These are phyloP conservation scores for Magnusiomyces paraingens DNA, from an alignment of 1,139 yeast genomes.

Conservation along the genomic window DNA sequence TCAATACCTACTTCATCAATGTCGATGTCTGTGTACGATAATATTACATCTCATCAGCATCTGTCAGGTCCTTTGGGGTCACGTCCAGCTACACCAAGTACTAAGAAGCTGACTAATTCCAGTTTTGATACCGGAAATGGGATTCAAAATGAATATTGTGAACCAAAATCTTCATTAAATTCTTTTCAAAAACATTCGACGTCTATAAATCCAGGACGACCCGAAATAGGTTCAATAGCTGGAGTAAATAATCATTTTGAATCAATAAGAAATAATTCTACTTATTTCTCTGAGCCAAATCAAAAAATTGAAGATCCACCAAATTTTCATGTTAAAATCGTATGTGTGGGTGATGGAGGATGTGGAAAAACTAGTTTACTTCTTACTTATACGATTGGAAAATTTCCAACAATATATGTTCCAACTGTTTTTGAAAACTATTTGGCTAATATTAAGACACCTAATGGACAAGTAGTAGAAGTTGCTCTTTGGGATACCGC, in stretches of 20 bases:
- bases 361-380: conserved; percentile 89
- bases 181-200: neutral
- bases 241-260: too few relatives aligned
- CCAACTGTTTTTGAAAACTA: conserved; percentile 89
- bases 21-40: too few relatives aligned
- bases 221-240: too few relatives aligned
- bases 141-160: neutral
- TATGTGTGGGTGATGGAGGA: conserved; percentile 86
- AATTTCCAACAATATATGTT: conserved; percentile 69
- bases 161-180: neutral
- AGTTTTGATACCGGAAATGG: too few relatives aligned
- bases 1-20: too few relatives aligned
- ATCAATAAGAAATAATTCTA: too few relatives aligned
- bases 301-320: conserved; percentile 7
- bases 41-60: too few relatives aligned
- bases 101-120: too few relatives aligned
- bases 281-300: neutral
- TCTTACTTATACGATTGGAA: conserved; percentile 73
- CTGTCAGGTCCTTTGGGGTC: too few relatives aligned
- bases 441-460: conserved; percentile 55
- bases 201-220: neutral
- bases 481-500: conserved; percentile 91
- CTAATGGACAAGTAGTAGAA: conserved; percentile 53
- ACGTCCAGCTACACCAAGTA: too few relatives aligned
- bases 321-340: conserved; percentile 42